Evolutionary conservation across 257 asterid species (phyloP), one percentile per base, ranked within the genome.

Genomic region (Jacaranda copaia): DNA sequence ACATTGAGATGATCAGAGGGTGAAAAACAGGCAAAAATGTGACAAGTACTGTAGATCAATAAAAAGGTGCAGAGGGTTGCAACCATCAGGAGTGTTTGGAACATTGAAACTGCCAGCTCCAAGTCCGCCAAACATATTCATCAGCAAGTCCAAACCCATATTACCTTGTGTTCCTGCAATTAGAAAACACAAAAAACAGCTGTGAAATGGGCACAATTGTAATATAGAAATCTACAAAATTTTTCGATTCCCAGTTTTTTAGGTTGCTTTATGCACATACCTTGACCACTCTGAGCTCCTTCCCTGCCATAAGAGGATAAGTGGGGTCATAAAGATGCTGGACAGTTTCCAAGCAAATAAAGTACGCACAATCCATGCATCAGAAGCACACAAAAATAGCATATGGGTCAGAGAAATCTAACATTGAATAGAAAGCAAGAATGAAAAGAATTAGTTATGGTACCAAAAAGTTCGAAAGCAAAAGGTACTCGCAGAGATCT

Each of bases 41-140:
- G 25, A 48, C 8, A 5, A 55, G 5, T 25, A 46, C 0, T 15
- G 53, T 48, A 3, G 13, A 69, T 51, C 59, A 25, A 63, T 18
- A 12, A 16, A 51, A 32, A 59, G 36, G 64, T 68, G 65, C 5
- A 15, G 52, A 59, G n/a, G 56, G 75, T 70, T 19, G 15, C 48
- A 42, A 88, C 94, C 92, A 79, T 81, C 79, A 69, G 88, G 84
- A 43, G 60, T 42, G 68, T 64, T 80, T 25, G 92, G 82, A 77
- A 40, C 84, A 59, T 77, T 76, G 65, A 84, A 78, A 73, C 89
- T 71, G n/a, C 88, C 92, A 68, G 91, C 81, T 80, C 96, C 96
- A 70, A 88, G 92, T 16, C 87, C 92, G 61, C 92, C 93, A 76
- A 90, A 81, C 89, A 87, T 80, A 68, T 87, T 84, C 92, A 87